These are phyloP conservation scores for Pseudogymnoascus sp. DNA, from an alignment of 2,329 filamentous ascomycete genomes.

Conservation along the genomic window DNA sequence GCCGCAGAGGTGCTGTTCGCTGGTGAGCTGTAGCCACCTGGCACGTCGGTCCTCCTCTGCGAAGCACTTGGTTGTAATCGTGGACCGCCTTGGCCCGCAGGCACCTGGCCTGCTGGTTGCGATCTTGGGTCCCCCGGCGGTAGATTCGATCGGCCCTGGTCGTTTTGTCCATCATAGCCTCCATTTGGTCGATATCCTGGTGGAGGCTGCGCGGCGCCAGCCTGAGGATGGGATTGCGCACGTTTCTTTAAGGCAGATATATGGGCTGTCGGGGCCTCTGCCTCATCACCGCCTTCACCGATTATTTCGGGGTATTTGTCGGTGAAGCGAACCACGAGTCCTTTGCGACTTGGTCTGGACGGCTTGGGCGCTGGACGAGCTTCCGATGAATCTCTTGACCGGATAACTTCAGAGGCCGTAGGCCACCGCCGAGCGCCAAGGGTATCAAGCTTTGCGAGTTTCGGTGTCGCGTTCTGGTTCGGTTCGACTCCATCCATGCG, in stretches of 20 bases:
- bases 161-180: background rate
- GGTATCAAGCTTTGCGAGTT: conserved; percentile 36
- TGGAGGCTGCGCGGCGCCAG: background rate
- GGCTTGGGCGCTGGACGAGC: conserved; percentile 26
- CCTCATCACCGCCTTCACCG: conserved; percentile 85
- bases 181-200: background rate
- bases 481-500: conserved; percentile 45
- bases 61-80: background rate
- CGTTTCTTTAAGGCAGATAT: conserved; percentile 53
- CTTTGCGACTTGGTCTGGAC: conserved; percentile 48
- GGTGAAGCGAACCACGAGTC: conserved; percentile 66
- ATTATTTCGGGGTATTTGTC: conserved; percentile 71
- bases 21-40: background rate
- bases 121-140: background rate
- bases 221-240: conserved; percentile 22
- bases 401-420: conserved; percentile 35
- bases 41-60: background rate
- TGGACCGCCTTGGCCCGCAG: background rate
- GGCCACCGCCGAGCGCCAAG: conserved; percentile 43
- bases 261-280: conserved; percentile 62
- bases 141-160: background rate
- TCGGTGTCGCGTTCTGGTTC: conserved; percentile 19
- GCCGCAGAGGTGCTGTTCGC: background rate
- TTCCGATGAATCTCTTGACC: conserved; percentile 13
- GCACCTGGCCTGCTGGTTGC: background rate